Evolutionary conservation across 108 stramenopile species (phyloP).

Genomic region (Stephanodiscus minutulus): DNA sequence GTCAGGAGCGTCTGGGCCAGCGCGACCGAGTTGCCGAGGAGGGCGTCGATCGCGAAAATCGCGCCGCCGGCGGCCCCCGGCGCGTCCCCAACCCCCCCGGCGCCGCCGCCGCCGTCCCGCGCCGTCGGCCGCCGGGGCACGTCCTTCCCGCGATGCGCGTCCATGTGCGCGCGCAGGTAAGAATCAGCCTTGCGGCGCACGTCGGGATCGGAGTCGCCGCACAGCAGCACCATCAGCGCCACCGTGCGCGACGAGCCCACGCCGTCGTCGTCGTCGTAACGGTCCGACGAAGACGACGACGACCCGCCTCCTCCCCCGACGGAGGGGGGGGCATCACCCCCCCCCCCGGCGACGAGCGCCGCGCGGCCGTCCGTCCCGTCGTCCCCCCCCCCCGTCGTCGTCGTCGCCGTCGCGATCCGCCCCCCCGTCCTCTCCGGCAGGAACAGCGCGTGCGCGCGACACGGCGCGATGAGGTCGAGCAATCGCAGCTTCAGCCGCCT

Average conservation of each 20-base stretch:
- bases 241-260: constrained; percentile 61
- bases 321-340: background rate
- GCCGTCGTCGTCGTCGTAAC: background rate
- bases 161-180: constrained; percentile 70
- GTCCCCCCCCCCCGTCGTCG: background rate
- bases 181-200: constrained; percentile 58
- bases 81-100: background rate
- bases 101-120: background rate
- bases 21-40: constrained; percentile 51
- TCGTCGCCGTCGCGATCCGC: background rate
- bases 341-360: background rate
- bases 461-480: constrained; percentile 75
- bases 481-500: constrained; percentile 56
- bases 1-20: constrained; percentile 49
- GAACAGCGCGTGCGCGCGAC: constrained; percentile 62
- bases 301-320: background rate
- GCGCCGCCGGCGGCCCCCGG: too few species aligned
- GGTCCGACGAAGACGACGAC: background rate
- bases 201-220: constrained; percentile 63
- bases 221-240: constrained; percentile 59
- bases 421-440: constrained; percentile 20
- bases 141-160: constrained; percentile 51
- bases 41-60: too few species aligned
- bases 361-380: background rate
- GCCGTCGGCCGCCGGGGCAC: constrained; percentile 1